A percentile compares a stretch with the other conserved stretches of the same genome.
These are phyloP conservation scores for Aspergillus jensenii DNA, from an alignment of 2,329 filamentous ascomycete genomes.

Conservation along the genomic window DNA sequence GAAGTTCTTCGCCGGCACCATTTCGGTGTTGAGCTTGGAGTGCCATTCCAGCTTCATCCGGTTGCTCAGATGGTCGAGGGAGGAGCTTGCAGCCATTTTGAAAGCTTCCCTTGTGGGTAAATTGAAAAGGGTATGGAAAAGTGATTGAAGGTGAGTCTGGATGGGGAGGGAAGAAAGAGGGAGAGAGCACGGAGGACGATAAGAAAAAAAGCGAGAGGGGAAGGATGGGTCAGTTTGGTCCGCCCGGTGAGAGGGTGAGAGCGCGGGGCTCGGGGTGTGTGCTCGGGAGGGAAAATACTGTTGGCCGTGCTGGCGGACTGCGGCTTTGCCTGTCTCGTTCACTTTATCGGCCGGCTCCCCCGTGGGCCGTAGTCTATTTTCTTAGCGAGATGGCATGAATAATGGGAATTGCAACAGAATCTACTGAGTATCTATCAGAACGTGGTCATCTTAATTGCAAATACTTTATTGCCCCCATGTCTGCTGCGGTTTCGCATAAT, in stretches of 20 bases:
- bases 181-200: constrained; percentile 12
- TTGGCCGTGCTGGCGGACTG: constrained; percentile 24
- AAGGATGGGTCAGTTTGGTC: constrained; percentile 9
- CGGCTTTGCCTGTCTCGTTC: not conserved
- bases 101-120: constrained; percentile 12
- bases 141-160: constrained; percentile 9
- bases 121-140: constrained; percentile 6
- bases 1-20: constrained; percentile 82
- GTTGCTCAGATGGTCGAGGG: constrained; percentile 82
- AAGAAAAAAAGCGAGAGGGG: constrained; percentile 18
- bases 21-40: constrained; percentile 83
- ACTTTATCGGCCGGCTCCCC: constrained; percentile 26
- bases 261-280: constrained; percentile 18
- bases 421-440: constrained; percentile 1
- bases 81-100: constrained; percentile 69
- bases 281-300: constrained; percentile 38
- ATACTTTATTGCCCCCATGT: not conserved
- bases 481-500: not conserved
- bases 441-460: not conserved
- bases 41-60: constrained; percentile 72
- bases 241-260: constrained; percentile 12
- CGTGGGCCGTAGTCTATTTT: constrained; percentile 15
- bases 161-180: constrained; percentile 5
- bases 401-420: too few relatives aligned
- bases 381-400: too few relatives aligned